Base-by-base conservation (phyloP, 2,329 filamentous ascomycete genomes). In the Colletotrichum musae region DNA sequence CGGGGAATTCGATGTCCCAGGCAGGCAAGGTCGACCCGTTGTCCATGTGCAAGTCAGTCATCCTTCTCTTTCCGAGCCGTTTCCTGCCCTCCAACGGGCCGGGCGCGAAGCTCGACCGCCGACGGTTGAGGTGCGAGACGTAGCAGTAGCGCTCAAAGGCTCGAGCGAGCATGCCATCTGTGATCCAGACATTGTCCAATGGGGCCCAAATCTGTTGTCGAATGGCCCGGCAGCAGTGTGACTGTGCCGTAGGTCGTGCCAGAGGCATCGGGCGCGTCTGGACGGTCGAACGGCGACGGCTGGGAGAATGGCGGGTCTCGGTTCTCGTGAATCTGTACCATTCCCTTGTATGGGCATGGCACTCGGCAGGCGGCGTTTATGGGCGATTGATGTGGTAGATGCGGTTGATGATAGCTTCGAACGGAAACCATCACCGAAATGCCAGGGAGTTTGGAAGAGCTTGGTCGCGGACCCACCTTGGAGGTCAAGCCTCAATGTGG, bases 1-100 rank as follows among this genome's bases (percentile, higher is more conserved):
- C 76, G 1, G 83, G 77, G 26, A 82, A 79, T 13, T 83, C 79
- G 53, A 87, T 80, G 0, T 82, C 80, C 87, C 87, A 89, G 6
- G 80, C 75, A 2, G 83, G 80, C 16, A 81, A 76, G 18, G 77
- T 78, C 7, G 78, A 73, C 4, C 75, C 74, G 24, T 82, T 75
- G 28, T 84, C 81, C 63, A 85, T 79, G 64, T 80, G 81, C 67
- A 87, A 76, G 59, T 83, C 86, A 21, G 84, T 86, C 82, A 89
- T 87, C 59, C 83, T 84, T 64, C 88, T 83, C 75, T 83, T 88
- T 43, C 86, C 86, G 21, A 85, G 73, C 6, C 87, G 83, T 36
- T 85, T 86, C 36, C 86, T 83, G 74, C 82, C 84, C 77, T 90
- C 88, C 71, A 90, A 80, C 1, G 87, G 87, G 0, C 87, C 88